Conservation (phyloP, 305 asterid species). For the Andrographis paniculata region DNA sequence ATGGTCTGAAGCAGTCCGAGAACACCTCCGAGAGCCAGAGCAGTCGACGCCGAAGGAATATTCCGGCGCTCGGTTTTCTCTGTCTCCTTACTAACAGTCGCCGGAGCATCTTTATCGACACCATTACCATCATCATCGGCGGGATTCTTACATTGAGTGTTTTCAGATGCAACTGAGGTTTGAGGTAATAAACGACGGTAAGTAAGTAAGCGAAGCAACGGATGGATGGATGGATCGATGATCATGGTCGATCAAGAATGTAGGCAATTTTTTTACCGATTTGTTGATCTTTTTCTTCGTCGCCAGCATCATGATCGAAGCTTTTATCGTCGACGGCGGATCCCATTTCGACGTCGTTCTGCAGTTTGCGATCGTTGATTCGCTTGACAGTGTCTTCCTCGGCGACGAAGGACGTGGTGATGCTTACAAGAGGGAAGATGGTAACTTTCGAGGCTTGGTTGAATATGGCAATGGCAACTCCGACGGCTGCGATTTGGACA, state of each 20-base stretch:
- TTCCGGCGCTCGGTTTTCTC: constrained; percentile 28
- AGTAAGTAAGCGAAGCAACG: too few species aligned
- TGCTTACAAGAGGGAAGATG: constrained; percentile 85
- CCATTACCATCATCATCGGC: too few species aligned
- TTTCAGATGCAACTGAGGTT: neutral
- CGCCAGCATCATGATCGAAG: constrained; percentile 22
- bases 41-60: constrained; percentile 92
- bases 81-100: constrained; percentile 15
- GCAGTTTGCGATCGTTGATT: constrained; percentile 20
- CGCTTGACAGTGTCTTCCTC: constrained; percentile 67
- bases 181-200: too few species aligned
- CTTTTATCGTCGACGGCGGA: constrained; percentile 17
- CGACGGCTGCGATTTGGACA: constrained; percentile 85
- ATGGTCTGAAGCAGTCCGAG: constrained; percentile 73
- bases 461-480: constrained; percentile 77
- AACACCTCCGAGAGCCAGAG: constrained; percentile 52
- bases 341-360: constrained; percentile 36
- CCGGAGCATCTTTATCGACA: constrained; percentile 14
- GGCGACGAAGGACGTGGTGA: constrained; percentile 93
- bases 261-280: constrained; percentile 20
- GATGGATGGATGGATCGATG: neutral
- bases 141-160: constrained; percentile 21
- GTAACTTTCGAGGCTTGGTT: constrained; percentile 88
- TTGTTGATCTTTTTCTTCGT: constrained; percentile 15
- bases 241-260: constrained; percentile 11